phyloP scores from a whole-genome alignment of 805 yeast genomes.

The Scheffersomyces spartinae region DNA sequence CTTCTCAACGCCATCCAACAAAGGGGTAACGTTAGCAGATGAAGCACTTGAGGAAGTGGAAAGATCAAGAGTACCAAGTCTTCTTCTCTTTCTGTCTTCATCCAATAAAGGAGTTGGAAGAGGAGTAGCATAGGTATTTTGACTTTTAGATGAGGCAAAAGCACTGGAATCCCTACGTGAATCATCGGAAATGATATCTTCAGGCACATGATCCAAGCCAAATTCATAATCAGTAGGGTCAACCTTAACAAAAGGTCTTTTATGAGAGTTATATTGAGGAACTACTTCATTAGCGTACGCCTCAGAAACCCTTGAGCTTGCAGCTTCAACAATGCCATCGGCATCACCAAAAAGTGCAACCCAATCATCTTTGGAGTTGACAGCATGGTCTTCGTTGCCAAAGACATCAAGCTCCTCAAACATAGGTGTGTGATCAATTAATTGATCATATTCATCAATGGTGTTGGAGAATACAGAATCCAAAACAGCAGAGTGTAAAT shows the following conservation, averaged over 20 bases:
- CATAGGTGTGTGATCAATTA: slow-evolving; percentile 42
- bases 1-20: slow-evolving; percentile 19
- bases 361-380: slow-evolving; percentile 41
- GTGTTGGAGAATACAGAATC: slow-evolving; percentile 37
- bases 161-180: slow-evolving; percentile 10
- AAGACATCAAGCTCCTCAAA: slow-evolving; percentile 42
- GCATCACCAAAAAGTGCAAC: slow-evolving; percentile 41
- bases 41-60: slow-evolving; percentile 19
- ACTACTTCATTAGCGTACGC: neutral
- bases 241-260: slow-evolving; percentile 13
- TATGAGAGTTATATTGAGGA: slow-evolving; percentile 6
- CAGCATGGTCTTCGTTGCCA: slow-evolving; percentile 24
- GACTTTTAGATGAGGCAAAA: slow-evolving; percentile 7
- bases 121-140: slow-evolving; percentile 1
- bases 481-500: slow-evolving; percentile 40
- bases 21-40: slow-evolving; percentile 22
- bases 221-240: slow-evolving; percentile 4
- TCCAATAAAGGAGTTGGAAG: neutral
- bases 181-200: slow-evolving; percentile 2
- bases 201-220: too few relatives aligned
- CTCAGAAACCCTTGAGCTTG: neutral
- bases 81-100: neutral
- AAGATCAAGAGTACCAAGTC: too few relatives aligned
- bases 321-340: slow-evolving; percentile 4
- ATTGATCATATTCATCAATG: slow-evolving; percentile 20